Base-by-base conservation (phyloP, 2,329 filamentous ascomycete genomes). In the Zymoseptoria tritici region DNA sequence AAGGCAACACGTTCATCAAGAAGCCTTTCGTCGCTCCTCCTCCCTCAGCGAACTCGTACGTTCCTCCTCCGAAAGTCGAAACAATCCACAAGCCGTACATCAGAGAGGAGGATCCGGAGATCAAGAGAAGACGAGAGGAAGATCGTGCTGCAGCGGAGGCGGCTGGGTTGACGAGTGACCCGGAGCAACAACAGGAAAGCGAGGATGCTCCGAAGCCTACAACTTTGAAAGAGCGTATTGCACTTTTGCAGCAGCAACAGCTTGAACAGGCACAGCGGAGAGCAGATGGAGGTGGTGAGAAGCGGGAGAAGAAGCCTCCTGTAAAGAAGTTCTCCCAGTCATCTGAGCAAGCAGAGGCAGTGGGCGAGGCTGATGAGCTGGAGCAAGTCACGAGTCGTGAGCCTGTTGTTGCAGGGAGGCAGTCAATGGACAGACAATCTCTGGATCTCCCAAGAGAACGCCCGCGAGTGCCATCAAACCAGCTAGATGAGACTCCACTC, bases 11-110 rank as follows among this genome's bases (percentile, higher is more conserved):
- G 57, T 97, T 97, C 71, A 86, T 99, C 75, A 97, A 93, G 81
- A 97, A 97, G 76, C 91, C 93, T 0, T 99, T 97, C 70, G 92
- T 99, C 59, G 90, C 94, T 3, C 91, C 94, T 56, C 94, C 94
- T 19, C 94, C 94, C 0, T 96, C 91, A 74, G 88, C 91, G 66
- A 88, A 97, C 77, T 89, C 93, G 22, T 99, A 90, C 70, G 83
- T 99, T 9, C 90, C 94, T 22, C 86, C 89, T 4, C 84, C 86
- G 21, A 88, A 94, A 63, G 77, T 82, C 6, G 72, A 71, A 16
- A 58, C 62, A 26, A 82, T 87, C 4, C 81, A 87, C 54, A 95
- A 88, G 76, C 74, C 91, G 21, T 96, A 97, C 72, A 85, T 86
- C 57, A 84, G 94, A 53, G 92, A 97, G 7, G 93, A 97, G 72